A percentile compares a stretch with the other conserved stretches of the same genome.
Evolutionary conservation across 371 early-diverging fungal species (phyloP).

Genomic region (Blakeslea trispora): DNA sequence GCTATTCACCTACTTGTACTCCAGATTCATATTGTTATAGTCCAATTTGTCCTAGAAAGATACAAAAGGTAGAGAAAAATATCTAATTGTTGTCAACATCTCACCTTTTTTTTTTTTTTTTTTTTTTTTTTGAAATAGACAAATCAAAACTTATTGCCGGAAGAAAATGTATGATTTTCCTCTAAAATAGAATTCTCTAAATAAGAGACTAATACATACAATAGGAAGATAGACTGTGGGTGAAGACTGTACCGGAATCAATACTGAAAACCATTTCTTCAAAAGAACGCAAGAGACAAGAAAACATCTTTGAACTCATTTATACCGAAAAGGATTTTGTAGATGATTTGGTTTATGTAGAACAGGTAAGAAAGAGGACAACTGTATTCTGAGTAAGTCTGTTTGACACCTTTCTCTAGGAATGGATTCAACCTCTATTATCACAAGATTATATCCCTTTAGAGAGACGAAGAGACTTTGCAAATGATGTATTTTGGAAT

Average conservation of each 20-base stretch:
- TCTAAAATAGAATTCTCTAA: no score
- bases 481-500: constrained; percentile 83
- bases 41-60: constrained; percentile 54
- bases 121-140: background rate
- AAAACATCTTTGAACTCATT: constrained; percentile 87
- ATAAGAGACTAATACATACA: no score
- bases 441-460: constrained; percentile 37
- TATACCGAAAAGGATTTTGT: constrained; percentile 89
- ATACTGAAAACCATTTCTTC: constrained; percentile 63
- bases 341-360: constrained; percentile 62
- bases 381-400: constrained; percentile 61
- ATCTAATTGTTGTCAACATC: no score
- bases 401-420: constrained; percentile 53
- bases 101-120: no score
- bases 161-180: constrained; percentile 21
- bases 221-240: constrained; percentile 51
- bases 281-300: constrained; percentile 83
- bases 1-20: constrained; percentile 71
- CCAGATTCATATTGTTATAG: constrained; percentile 57
- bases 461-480: constrained; percentile 57
- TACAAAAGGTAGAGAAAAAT: constrained; percentile 33
- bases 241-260: constrained; percentile 61
- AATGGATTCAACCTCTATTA: constrained; percentile 74
- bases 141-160: constrained; percentile 21
- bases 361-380: constrained; percentile 60